These are phyloP conservation scores for Yamadazyma laniorum DNA, from an alignment of 805 yeast species.

Conservation along the genomic window DNA sequence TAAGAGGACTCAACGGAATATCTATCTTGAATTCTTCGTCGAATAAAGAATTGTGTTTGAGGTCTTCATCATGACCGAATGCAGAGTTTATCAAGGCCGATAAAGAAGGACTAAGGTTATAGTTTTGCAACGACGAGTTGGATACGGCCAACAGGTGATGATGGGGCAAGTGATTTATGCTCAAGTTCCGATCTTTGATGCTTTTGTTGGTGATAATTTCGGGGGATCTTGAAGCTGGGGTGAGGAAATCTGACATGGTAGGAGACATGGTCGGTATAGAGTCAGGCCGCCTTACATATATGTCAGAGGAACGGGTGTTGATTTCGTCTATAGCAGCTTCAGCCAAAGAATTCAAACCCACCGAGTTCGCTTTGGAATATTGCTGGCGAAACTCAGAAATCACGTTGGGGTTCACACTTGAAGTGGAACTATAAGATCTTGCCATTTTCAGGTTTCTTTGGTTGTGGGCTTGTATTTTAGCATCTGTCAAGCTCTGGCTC, in stretches of 20 bases:
- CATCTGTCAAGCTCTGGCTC: conserved; percentile 16
- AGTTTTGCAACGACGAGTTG: conserved; percentile 12
- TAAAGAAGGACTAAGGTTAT: conserved; percentile 36
- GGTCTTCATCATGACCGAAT: conserved; percentile 24
- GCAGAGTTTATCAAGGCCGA: conserved; percentile 38
- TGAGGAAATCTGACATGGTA: conserved; percentile 12
- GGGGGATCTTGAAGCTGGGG: conserved; percentile 9
- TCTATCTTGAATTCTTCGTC: conserved; percentile 19
- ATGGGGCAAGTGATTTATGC: neutral
- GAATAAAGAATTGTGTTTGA: conserved; percentile 11
- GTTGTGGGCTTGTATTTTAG: neutral
- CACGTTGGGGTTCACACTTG: conserved; percentile 1
- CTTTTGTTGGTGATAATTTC: neutral
- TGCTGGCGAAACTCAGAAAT: conserved; percentile 6
- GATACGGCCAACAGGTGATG: neutral
- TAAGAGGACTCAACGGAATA: conserved; percentile 30
- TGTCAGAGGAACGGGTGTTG: conserved; percentile 12
- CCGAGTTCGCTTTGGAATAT: neutral
- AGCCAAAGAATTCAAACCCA: conserved; percentile 29
- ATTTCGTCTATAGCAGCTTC: conserved; percentile 36
- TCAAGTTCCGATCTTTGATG: neutral
- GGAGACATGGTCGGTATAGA: conserved; percentile 10
- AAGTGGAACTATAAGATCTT: conserved; percentile 22
- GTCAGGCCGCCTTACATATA: conserved; percentile 3
- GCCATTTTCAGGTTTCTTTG: conserved; percentile 7